Conservation (phyloP, 352 stramenopile species). For the Pythium chondricola region DNA sequence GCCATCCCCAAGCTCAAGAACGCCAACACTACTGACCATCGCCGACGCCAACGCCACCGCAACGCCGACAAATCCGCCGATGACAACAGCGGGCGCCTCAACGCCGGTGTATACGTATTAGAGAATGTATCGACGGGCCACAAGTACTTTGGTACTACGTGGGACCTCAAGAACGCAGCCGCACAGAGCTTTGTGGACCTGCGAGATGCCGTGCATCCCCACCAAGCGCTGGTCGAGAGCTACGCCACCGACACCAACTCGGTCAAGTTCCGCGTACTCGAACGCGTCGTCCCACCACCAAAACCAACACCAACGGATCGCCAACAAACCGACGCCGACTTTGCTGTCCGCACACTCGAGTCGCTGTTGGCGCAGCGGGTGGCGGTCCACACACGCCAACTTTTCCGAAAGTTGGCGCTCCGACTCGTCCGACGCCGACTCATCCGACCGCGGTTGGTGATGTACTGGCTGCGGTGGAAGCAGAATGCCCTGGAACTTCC, state of each 20-base stretch:
- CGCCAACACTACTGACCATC: neutral
- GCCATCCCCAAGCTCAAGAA: slow-evolving; percentile 3
- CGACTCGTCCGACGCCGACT: slow-evolving; percentile 33
- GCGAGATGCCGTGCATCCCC: slow-evolving; percentile 28
- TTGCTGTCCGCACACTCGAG: slow-evolving; percentile 61
- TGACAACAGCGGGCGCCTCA: slow-evolving; percentile 27
- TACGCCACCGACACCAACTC: slow-evolving; percentile 33
- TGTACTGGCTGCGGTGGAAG: slow-evolving; percentile 32
- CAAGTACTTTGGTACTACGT: slow-evolving; percentile 59
- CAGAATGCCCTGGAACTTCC: neutral
- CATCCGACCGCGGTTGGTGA: slow-evolving; percentile 25
- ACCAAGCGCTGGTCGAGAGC: slow-evolving; percentile 34
- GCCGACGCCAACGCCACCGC: neutral
- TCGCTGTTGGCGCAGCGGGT: slow-evolving; percentile 29
- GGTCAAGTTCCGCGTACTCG: slow-evolving; percentile 51
- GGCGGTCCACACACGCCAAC: slow-evolving; percentile 24
- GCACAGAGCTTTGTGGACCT: slow-evolving; percentile 46
- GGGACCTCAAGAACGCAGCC: slow-evolving; percentile 55
- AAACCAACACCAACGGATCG: neutral
- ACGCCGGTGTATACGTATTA: slow-evolving; percentile 62
- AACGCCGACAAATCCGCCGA: slow-evolving; percentile 25
- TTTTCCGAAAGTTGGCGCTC: slow-evolving; percentile 26
- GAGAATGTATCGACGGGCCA: slow-evolving; percentile 60
- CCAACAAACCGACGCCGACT: slow-evolving; percentile 5
- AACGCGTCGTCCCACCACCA: slow-evolving; percentile 29